Conservation (phyloP, 176 grass and related monocot species). For the Calamus simplicifolius region DNA sequence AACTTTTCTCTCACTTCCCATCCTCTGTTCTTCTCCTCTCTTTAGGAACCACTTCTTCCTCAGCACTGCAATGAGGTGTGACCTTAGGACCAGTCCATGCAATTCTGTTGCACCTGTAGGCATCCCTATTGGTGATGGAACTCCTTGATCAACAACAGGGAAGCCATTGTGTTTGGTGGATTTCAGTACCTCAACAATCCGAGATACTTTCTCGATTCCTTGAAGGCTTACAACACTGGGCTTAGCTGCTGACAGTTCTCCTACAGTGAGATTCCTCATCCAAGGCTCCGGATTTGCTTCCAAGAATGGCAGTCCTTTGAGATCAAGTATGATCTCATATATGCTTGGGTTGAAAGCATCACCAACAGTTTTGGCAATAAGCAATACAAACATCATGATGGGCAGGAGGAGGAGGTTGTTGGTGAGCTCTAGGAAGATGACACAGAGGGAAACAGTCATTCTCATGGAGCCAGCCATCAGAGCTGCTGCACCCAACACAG, state of each 20-base stretch:
- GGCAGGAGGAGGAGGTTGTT: conserved; percentile 85
- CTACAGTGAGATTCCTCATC: conserved; percentile 90
- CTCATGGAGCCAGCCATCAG: conserved; percentile 89
- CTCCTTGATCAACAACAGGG: conserved; percentile 49
- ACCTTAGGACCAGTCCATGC: conserved; percentile 67
- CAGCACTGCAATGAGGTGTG: conserved; percentile 59
- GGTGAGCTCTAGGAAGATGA: conserved; percentile 97
- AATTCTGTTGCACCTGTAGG: conserved; percentile 37
- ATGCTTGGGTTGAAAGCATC: conserved; percentile 88
- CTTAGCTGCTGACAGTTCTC: conserved; percentile 62
- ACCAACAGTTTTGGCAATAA: conserved; percentile 82
- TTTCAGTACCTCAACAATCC: conserved; percentile 36
- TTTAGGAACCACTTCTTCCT: conserved; percentile 64
- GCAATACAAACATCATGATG: conserved; percentile 94
- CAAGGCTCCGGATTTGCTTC: conserved; percentile 70
- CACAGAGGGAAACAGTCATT: conserved; percentile 93
- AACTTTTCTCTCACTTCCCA: conserved; percentile 70
- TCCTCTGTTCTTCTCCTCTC: conserved; percentile 66
- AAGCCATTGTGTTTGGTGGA: conserved; percentile 73
- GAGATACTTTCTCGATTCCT: conserved; percentile 59
- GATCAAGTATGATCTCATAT: conserved; percentile 97
- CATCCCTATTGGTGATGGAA: background rate
- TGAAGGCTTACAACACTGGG: conserved; percentile 36
- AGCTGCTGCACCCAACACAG: conserved; percentile 75
- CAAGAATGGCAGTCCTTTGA: conserved; percentile 82